These are phyloP conservation scores for Sergeia podlipaevii DNA, from an alignment of 208 protist species.

Conservation along the genomic window DNA sequence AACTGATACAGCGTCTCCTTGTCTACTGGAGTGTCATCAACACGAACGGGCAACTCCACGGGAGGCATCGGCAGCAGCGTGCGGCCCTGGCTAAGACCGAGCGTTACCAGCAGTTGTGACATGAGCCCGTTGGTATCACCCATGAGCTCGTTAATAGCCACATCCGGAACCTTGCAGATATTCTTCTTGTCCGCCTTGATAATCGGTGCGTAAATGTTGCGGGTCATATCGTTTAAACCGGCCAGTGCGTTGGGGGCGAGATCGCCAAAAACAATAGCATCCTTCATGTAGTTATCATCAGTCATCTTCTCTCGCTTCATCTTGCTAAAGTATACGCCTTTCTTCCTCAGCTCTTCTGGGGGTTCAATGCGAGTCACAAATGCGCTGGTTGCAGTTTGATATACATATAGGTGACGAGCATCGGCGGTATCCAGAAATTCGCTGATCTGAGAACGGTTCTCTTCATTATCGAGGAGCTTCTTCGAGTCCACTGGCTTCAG, in stretches of 20 bases:
- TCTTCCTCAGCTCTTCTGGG: constrained; percentile 89
- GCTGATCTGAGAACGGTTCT: constrained; percentile 85
- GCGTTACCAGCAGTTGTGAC: constrained; percentile 85
- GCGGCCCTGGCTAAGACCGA: constrained; percentile 91
- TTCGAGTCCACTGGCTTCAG: constrained; percentile 90
- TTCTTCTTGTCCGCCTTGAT: constrained; percentile 84
- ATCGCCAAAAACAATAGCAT: constrained; percentile 84
- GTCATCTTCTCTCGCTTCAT: constrained; percentile 89
- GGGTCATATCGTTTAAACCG: constrained; percentile 73
- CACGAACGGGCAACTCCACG: constrained; percentile 72
- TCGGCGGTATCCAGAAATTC: constrained; percentile 93
- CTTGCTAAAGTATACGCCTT: constrained; percentile 91
- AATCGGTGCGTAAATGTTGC: constrained; percentile 87
- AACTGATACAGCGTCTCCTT: constrained; percentile 91
- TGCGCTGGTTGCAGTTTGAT: constrained; percentile 49
- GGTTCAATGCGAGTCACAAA: constrained; percentile 84
- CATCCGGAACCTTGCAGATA: constrained; percentile 86
- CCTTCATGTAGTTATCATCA: constrained; percentile 85
- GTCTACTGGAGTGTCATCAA: constrained; percentile 76
- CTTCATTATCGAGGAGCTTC: constrained; percentile 90
- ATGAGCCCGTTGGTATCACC: constrained; percentile 87
- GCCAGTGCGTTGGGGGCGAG: constrained; percentile 58
- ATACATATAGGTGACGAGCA: constrained; percentile 89
- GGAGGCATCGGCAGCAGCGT: constrained; percentile 93
- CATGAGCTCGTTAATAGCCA: constrained; percentile 92